Conservation (phyloP, 495 filamentous ascomycete genomes). For the Hypomontagnella submonticulosa region DNA sequence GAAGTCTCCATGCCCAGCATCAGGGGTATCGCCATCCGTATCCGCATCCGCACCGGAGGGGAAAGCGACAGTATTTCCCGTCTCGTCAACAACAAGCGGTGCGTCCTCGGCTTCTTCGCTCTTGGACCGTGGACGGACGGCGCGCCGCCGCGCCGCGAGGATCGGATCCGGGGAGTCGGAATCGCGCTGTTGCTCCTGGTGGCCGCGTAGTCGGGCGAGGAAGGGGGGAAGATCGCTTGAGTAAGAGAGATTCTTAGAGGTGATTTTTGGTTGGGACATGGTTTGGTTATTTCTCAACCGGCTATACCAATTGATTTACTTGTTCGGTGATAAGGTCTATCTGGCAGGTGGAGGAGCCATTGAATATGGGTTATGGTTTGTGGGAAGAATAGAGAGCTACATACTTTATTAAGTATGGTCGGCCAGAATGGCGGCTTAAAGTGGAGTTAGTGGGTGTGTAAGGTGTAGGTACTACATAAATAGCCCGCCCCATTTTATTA, state of each 20-base stretch:
- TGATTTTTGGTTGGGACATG: conserved; percentile 61
- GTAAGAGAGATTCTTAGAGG: conserved; percentile 65
- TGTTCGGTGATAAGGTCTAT: no score
- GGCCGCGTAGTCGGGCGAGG: conserved; percentile 62
- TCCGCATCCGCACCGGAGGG: conserved; percentile 47
- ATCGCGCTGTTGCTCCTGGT: conserved; percentile 45
- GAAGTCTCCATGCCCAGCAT: conserved; percentile 8
- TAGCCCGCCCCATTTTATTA: no score
- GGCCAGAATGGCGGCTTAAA: conserved; percentile 6
- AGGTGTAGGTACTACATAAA: conserved; percentile 1
- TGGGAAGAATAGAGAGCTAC: no score
- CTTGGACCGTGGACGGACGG: conserved; percentile 51
- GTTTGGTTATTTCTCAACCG: conserved; percentile 6
- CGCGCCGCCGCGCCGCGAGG: conserved; percentile 53
- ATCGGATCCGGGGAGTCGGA: conserved; percentile 54
- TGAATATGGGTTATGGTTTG: no score
- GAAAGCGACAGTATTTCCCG: conserved; percentile 52
- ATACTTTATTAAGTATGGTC: no score
- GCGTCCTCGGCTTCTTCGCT: conserved; percentile 63
- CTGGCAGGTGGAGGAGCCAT: no score
- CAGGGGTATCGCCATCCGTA: conserved; percentile 36
- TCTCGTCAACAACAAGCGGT: conserved; percentile 59
- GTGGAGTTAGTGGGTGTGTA: no score
- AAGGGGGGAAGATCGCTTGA: conserved; percentile 62
- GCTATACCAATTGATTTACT: no score